Base-by-base conservation (phyloP, 2,329 filamentous ascomycete species). In the Achaetomium macrosporum region DNA sequence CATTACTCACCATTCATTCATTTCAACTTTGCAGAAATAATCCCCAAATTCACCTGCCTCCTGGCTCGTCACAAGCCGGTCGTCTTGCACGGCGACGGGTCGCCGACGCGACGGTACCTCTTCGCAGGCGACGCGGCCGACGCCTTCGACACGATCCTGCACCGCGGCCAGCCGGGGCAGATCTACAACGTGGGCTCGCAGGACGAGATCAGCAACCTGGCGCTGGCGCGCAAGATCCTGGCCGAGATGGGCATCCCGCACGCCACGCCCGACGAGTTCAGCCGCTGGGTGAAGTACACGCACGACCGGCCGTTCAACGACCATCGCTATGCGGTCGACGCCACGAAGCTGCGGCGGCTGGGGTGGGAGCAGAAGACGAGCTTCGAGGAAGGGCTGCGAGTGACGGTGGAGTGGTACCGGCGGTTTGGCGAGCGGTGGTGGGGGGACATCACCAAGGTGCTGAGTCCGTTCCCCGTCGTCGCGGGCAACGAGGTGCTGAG, bases 11-110 rank as follows among this genome's bases (percentile, higher is more conserved):
- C 10, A 39, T 11, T 36, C 1, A 5, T 2, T 13, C 15, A 29
- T n/a, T n/a, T n/a, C n/a, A n/a, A n/a, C n/a, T n/a, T n/a, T n/a
- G 8, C 66, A 89, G 87, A 92, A 73, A 87, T 92, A 57, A 92
- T 92, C 50, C 86, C 88, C 30, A 91, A 90, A 65, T 92, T 92
- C 69, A 83, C 81, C 47, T 87, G 83, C 66, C 75, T 91, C 29
- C 75, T 91, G 15, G 80, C 85, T 63, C 77, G 85, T 16, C 72
- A 75, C 30, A 76, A 81, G 55, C 84, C 85, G 11, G 78, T 90
- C 0, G 81, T 87, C 11, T 76, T 92, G 12, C 88, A 92, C 65
- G 88, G 88, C 29, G 82, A 90, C 60, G 88, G 88, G 30, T 83
- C 78, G 33, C 85, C 87, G 12, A 87, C 85, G 0, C 78, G 88